Conservation (phyloP, 1,284 basidiomycete species). For the Singerocomus inundabilis region DNA sequence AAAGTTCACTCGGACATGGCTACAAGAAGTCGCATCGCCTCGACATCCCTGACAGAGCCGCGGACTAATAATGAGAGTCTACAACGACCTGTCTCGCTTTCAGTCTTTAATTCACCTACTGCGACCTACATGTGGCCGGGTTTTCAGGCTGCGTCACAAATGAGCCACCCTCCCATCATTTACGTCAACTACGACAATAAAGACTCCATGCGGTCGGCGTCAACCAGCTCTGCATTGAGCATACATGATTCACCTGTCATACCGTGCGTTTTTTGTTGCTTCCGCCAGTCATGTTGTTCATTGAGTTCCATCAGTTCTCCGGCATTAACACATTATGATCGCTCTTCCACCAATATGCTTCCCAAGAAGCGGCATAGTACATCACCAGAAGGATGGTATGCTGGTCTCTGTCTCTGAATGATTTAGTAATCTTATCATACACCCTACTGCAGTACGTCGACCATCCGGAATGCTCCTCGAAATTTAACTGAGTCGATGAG, state of each 20-base stretch:
- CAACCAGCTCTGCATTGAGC: conserved; percentile 32
- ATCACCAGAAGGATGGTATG: conserved; percentile 32
- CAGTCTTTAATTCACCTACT: conserved; percentile 39
- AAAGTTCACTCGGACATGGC: conserved; percentile 20
- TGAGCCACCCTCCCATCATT: conserved; percentile 37
- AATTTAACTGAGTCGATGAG: conserved; percentile 28
- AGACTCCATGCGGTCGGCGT: conserved; percentile 34
- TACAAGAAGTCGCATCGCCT: conserved; percentile 26
- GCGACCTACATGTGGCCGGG: conserved; percentile 42
- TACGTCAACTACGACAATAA: conserved; percentile 38
- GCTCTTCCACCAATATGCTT: conserved; percentile 29
- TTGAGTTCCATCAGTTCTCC: conserved; percentile 28
- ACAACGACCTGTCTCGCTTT: conserved; percentile 36
- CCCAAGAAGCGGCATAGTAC: conserved; percentile 35
- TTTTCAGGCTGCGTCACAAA: conserved; percentile 38
- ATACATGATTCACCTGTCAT: conserved; percentile 28
- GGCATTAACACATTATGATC: conserved; percentile 27
- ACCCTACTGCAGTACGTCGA: conserved; percentile 14
- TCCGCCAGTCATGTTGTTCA: conserved; percentile 15
- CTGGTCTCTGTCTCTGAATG: conserved; percentile 4
- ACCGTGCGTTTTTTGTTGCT: conserved; percentile 28
- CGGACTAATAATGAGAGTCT: conserved; percentile 25
- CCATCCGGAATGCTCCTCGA: conserved; percentile 15
- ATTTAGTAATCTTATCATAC: conserved; percentile 12
- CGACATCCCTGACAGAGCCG: conserved; percentile 21